Conservation (phyloP, 768 basidiomycete species). For the Kwoniella dendrophila region DNA sequence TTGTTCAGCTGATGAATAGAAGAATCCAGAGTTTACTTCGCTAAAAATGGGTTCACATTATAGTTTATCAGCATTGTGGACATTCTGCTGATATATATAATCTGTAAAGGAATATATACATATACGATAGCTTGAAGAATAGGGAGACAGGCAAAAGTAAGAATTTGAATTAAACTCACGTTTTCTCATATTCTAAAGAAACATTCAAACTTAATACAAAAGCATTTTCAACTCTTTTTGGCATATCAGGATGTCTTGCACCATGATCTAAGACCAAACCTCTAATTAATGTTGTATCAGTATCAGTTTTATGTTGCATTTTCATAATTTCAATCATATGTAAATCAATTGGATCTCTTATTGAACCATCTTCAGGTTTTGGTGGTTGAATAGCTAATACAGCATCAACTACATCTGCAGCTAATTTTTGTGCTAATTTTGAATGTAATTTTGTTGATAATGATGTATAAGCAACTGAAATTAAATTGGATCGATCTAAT, state of each 20-base stretch:
- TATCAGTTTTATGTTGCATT: constrained; percentile 98
- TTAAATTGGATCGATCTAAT: constrained; percentile 84
- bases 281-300: constrained; percentile 92
- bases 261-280: constrained; percentile 97
- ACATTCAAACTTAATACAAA: constrained; percentile 95
- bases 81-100: too few relatives aligned
- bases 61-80: background rate
- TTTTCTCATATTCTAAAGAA: constrained; percentile 98
- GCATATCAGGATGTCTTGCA: constrained; percentile 98
- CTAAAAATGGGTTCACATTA: constrained; percentile 59
- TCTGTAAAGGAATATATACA: too few relatives aligned
- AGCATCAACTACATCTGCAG: constrained; percentile 92
- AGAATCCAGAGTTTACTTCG: constrained; percentile 99
- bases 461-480: constrained; percentile 92
- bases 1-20: constrained; percentile 97
- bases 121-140: background rate
- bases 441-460: constrained; percentile 88
- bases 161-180: constrained; percentile 63
- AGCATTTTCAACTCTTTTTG: constrained; percentile 94
- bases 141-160: background rate
- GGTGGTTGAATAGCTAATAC: constrained; percentile 76
- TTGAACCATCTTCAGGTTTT: constrained; percentile 61
- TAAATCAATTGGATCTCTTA: constrained; percentile 88
- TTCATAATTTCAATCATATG: constrained; percentile 99
- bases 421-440: constrained; percentile 78